Evolutionary conservation across 2,329 filamentous ascomycete species (phyloP), one percentile per base, ranked within the genome.

Genomic region (Penicillium hesseltinei): DNA sequence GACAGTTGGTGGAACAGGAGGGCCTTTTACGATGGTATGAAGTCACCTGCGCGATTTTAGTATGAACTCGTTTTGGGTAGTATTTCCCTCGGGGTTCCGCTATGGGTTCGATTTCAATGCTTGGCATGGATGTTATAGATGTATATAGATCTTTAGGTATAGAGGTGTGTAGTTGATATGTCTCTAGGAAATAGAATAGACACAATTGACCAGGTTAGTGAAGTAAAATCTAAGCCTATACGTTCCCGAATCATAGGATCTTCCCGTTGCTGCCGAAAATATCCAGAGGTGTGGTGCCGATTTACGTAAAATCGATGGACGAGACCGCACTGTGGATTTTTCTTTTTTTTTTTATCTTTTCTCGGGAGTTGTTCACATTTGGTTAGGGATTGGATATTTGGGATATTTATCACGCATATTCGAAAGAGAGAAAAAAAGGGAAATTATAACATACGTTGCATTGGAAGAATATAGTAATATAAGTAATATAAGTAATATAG

Each of bases 241-340:
- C n/a, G 27, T 33, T 51, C 51, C 58, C 58, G 62, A 50, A 54
- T 38, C 48, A 33, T 13, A 63, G 57, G 61, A 62, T 64, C 67
- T 65, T 63, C 63, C 65, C 64, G 66, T 62, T 62, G 50, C 50
- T 38, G 62, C 63, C 64, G 64, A 65, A 61, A 59, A 59, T 47
- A 33, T 21, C 29, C 40, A n/a, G 15, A 27, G 15, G 40, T 47
- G 44, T 47, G 61, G 60, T 66, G 61, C 65, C 67, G 64, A 72
- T 73, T 76, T 76, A 76, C 74, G 74, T 76, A 76, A 76, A 74
- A 71, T 48, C 72, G 72, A 61, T 57, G 53, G 57, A 53, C 36
- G 48, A 56, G 57, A 56, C 51, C 54, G 57, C 56, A 52, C 36
- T 42, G 49, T 43, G 50, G 50, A n/a, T 35, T 55, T 55, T 38